A percentile compares a stretch with the other conserved stretches of the same genome.
These are phyloP conservation scores for Mycena vulgaris DNA, from an alignment of 768 basidiomycete genomes.

Conservation along the genomic window DNA sequence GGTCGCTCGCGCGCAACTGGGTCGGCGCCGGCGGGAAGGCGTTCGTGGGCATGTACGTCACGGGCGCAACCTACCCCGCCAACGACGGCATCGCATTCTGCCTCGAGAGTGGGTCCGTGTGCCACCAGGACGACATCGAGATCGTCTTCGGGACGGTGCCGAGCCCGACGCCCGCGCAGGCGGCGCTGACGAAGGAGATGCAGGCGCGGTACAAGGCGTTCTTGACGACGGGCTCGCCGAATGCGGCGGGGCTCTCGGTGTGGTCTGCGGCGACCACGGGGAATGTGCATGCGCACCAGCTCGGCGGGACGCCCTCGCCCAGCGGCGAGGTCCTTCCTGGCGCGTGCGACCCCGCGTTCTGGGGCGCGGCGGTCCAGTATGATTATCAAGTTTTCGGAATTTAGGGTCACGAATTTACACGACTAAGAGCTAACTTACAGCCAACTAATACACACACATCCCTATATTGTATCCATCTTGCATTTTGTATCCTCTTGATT, in stretches of 20 bases:
- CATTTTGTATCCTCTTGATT: conserved; percentile 30
- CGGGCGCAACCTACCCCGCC: conserved; percentile 81
- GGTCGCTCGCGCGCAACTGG: conserved; percentile 82
- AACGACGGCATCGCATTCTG: conserved; percentile 74
- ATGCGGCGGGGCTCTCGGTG: conserved; percentile 60
- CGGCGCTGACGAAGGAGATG: conserved; percentile 74
- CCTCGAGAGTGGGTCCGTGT: conserved; percentile 69
- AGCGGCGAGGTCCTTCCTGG: conserved; percentile 64
- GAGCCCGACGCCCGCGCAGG: conserved; percentile 69
- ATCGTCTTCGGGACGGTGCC: conserved; percentile 78
- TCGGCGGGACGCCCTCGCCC: conserved; percentile 64
- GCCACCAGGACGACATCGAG: conserved; percentile 88
- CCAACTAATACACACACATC: conserved; percentile 18
- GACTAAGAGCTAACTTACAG: conserved; percentile 20
- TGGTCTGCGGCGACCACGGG: conserved; percentile 71
- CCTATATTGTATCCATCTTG: conserved; percentile 34
- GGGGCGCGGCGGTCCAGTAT: conserved; percentile 74
- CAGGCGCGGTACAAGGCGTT: conserved; percentile 80
- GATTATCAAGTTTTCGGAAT: conserved; percentile 79
- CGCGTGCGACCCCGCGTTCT: conserved; percentile 77
- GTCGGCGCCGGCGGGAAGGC: conserved; percentile 73
- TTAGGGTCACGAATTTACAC: conserved; percentile 43
- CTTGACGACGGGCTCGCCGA: conserved; percentile 74
- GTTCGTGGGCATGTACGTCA: conserved; percentile 75
- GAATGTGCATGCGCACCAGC: conserved; percentile 69